Percentiles rank a stretch among this genome's conserved stretches.
These are phyloP conservation scores for Trichomonas gallinae DNA, from an alignment of 208 protist genomes.

Conservation along the genomic window DNA sequence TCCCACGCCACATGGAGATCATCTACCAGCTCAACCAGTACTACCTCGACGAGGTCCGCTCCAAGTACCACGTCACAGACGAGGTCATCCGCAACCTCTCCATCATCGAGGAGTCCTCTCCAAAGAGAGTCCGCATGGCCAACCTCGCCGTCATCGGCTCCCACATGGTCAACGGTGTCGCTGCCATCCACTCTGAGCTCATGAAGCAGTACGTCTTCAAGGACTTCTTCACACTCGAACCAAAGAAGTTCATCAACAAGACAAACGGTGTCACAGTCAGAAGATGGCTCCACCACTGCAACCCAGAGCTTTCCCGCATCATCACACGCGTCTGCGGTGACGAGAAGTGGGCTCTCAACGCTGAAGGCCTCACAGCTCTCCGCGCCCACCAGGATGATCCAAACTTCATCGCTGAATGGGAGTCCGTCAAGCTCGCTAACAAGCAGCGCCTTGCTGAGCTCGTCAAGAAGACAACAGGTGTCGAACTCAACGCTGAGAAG, in stretches of 20 bases:
- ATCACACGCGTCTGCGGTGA: background rate
- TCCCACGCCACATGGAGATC: conserved; percentile 55
- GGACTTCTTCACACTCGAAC: conserved; percentile 54
- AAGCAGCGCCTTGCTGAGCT: background rate
- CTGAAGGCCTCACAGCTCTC: background rate
- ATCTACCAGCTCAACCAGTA: conserved; percentile 63
- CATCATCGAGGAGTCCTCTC: conserved; percentile 54
- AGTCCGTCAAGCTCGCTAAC: background rate
- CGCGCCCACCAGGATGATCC: background rate
- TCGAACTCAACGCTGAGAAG: background rate
- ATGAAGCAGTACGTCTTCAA: conserved; percentile 52
- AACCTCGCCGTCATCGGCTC: conserved; percentile 59
- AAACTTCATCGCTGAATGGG: background rate
- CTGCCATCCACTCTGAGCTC: conserved; percentile 58
- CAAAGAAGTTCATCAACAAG: conserved; percentile 61
- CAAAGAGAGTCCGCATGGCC: conserved; percentile 48
- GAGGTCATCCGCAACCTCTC: conserved; percentile 36
- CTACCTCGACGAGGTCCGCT: conserved; percentile 43
- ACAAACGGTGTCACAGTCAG: conserved; percentile 69
- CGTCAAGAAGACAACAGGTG: background rate
- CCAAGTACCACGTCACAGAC: background rate
- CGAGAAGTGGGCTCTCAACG: background rate
- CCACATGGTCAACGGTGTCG: conserved; percentile 62
- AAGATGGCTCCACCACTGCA: conserved; percentile 58
- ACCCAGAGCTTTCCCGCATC: background rate